Base-by-base conservation (phyloP, 169 alveolate genomes). In the Cyclospora cayetanensis region DNA sequence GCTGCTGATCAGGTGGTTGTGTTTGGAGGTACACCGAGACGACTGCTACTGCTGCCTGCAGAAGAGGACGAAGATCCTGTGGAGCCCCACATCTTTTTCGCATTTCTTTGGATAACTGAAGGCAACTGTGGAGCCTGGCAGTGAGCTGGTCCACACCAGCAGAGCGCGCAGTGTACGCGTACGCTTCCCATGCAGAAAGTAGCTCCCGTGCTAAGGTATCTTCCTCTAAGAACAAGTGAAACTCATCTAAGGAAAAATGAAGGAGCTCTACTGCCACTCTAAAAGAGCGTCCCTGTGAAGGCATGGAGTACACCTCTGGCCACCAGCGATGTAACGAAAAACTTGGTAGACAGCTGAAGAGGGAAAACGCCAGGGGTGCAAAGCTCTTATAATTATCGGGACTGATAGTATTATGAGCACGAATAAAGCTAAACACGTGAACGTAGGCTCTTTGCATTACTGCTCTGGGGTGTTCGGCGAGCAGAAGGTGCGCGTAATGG, bases 71-170 rank as follows among this genome's bases (percentile, higher is more conserved):
- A 39, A 76, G 42, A 25, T 43, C 27, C 86, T 34, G 66, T 15
- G 86, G 86, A 31, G 31, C 46, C 66, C 86, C 86, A 34, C 80
- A 63, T 15, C 79, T 68, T n/a, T 52, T 34, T 25, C 88, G 83
- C 18, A 87, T 53, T 87, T 87, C 92, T 53, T 52, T 65, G 53
- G 74, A 12, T 43, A 41, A 52, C 72, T 46, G 79, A 34, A 68
- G 25, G 29, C 77, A 79, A 41, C 92, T 70, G 35, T 87, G 87
- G 37, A 87, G 92, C 55, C 74, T 68, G 20, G 80, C 63, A 15
- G 92, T 52, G 27, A 87, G 88, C 70, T 87, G 92, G 50, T 87
- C 88, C 37, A 86, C 92, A 35, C 87, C 72, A 20, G 46, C 41
- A 66, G 52, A 70, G 63, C 82, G 80, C 42, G 42, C 53, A 15